These are phyloP conservation scores for Solanum commersonii DNA, from an alignment of 257 asterid species.

Conservation along the genomic window DNA sequence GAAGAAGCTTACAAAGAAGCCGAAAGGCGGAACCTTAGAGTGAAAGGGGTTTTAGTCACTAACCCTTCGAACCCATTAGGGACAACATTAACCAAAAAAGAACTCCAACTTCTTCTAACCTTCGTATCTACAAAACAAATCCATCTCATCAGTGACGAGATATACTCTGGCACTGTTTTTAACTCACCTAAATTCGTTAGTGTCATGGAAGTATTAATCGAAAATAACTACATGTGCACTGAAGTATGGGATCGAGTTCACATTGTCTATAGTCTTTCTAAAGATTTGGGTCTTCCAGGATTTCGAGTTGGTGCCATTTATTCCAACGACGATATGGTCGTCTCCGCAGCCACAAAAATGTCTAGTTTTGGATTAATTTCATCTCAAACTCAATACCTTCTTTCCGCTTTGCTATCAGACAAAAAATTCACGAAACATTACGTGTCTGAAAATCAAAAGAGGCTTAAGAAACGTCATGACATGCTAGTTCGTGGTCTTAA, in stretches of 20 bases:
- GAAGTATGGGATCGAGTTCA: neutral
- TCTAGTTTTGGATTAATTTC: slow-evolving; percentile 9
- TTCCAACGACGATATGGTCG: slow-evolving; percentile 3
- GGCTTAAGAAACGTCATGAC: slow-evolving; percentile 3
- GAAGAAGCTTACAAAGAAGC: slow-evolving; percentile 5
- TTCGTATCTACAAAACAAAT: neutral
- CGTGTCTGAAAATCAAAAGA: neutral
- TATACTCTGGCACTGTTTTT: slow-evolving; percentile 5
- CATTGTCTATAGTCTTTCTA: slow-evolving; percentile 7
- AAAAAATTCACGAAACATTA: neutral
- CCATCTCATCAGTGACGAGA: slow-evolving; percentile 10
- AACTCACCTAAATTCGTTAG: slow-evolving; percentile 5
- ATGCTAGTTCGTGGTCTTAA: slow-evolving; percentile 1
- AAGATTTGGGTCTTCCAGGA: slow-evolving; percentile 6
- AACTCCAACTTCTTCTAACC: neutral
- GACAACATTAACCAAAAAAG: slow-evolving; percentile 1
- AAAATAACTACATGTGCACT: neutral
- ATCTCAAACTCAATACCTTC: slow-evolving; percentile 8
- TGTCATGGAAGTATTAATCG: neutral
- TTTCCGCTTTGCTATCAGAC: neutral
- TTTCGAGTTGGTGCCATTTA: slow-evolving; percentile 12
- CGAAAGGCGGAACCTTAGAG: neutral
- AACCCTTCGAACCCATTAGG: slow-evolving; percentile 9
- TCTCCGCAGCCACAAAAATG: slow-evolving; percentile 7
- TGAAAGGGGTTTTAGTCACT: slow-evolving; percentile 5